Conservation (phyloP, 2,329 filamentous ascomycete genomes). For the Volutella citrinella region DNA sequence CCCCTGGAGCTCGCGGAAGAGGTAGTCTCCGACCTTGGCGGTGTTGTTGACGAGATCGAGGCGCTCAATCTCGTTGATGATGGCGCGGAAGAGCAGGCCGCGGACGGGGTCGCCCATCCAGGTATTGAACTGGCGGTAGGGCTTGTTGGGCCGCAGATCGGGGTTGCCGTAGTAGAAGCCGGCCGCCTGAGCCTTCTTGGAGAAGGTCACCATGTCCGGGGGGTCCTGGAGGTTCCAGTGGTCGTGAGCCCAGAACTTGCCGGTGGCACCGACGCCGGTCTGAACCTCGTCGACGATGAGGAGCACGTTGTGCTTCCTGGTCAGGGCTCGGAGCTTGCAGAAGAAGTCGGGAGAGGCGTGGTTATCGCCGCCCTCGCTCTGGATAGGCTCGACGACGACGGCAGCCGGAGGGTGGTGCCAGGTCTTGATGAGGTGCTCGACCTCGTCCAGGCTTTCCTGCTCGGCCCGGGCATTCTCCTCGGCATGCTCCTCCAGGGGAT, state of each 20-base stretch:
- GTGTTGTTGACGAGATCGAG: constrained; percentile 78
- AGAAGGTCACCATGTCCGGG: constrained; percentile 93
- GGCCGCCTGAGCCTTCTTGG: constrained; percentile 91
- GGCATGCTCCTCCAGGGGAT: constrained; percentile 76
- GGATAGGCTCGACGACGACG: constrained; percentile 83
- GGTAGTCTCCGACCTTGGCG: constrained; percentile 72
- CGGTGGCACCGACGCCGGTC: constrained; percentile 87
- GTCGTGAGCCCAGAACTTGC: constrained; percentile 95
- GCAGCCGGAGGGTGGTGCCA: constrained; percentile 79
- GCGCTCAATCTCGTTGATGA: constrained; percentile 76
- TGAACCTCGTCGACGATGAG: constrained; percentile 94
- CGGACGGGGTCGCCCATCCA: constrained; percentile 94
- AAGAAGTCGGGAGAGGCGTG: constrained; percentile 88
- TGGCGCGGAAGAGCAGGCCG: constrained; percentile 80
- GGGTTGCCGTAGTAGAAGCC: constrained; percentile 88
- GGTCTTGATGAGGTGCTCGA: constrained; percentile 75
- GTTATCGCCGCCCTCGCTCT: constrained; percentile 94
- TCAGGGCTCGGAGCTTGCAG: constrained; percentile 75
- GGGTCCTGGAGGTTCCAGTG: constrained; percentile 81
- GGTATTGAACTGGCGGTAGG: constrained; percentile 95
- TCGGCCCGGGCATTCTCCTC: constrained; percentile 82
- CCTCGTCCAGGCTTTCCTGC: constrained; percentile 75
- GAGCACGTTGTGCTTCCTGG: constrained; percentile 72
- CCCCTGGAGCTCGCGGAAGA: constrained; percentile 66
- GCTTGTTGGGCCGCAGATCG: constrained; percentile 81